phyloP scores from a whole-genome alignment of 179 eudicot genomes.

The Nepenthes alata region DNA sequence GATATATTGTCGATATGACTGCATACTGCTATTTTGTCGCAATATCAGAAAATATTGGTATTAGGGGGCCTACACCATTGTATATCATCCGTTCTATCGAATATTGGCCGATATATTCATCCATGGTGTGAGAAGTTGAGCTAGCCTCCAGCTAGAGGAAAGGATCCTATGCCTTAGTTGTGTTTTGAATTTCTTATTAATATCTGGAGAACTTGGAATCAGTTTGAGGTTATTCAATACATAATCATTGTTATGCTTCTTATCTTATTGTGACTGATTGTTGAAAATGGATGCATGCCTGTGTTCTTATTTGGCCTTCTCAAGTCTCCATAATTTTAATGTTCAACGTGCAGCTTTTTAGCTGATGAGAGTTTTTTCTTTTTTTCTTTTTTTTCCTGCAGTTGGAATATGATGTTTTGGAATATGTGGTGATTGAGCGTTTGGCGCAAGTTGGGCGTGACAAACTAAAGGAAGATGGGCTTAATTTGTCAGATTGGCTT shows the following conservation, averaged over 20 bases:
- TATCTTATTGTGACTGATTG: neutral
- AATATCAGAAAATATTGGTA: too few species aligned
- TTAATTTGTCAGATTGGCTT: constrained; percentile 98
- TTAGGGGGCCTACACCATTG: too few species aligned
- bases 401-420: constrained; percentile 94
- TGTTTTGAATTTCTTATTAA: too few species aligned
- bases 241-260: neutral
- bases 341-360: neutral
- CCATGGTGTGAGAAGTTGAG: too few species aligned
- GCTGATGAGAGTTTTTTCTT: neutral
- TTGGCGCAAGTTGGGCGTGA: constrained; percentile 87
- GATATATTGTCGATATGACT: too few species aligned
- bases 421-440: constrained; percentile 93
- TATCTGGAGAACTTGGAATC: neutral
- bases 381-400: constrained; percentile 16
- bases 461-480: constrained; percentile 92
- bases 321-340: neutral
- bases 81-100: too few species aligned
- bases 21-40: too few species aligned
- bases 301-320: neutral
- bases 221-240: neutral
- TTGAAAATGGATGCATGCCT: neutral
- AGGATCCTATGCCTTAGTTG: too few species aligned
- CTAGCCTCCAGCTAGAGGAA: too few species aligned
- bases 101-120: too few species aligned